Percentiles rank a stretch among this genome's conserved stretches.
phyloP scores from a whole-genome alignment of 2,329 filamentous ascomycete genomes.

The Sclerotinia nivalis region DNA sequence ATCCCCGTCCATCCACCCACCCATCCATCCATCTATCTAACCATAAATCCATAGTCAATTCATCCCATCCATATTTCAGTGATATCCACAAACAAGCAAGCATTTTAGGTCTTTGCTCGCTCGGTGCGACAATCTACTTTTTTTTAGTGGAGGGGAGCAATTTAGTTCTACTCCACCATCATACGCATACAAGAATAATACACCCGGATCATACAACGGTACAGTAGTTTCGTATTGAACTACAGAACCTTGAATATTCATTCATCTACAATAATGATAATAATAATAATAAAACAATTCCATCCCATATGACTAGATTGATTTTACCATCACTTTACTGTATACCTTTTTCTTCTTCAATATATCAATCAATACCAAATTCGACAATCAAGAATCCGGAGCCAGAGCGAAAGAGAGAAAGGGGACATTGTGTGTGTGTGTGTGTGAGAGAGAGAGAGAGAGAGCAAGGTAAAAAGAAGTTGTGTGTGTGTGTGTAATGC shows the following conservation, averaged over 20 bases:
- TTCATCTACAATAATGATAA: not conserved
- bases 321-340: not conserved
- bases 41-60: not conserved
- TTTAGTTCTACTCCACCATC: constrained; percentile 19
- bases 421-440: no score
- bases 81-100: constrained; percentile 18
- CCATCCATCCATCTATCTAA: not conserved
- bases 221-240: not conserved
- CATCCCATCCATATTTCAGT: not conserved
- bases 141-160: constrained; percentile 14
- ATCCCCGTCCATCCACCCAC: not conserved
- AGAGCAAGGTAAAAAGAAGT: not conserved
- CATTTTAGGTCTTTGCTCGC: constrained; percentile 12
- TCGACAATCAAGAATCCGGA: not conserved
- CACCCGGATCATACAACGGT: constrained; percentile 6
- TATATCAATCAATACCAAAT: not conserved
- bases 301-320: not conserved
- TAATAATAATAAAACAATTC: not conserved
- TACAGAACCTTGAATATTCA: constrained; percentile 9
- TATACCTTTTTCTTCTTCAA: not conserved
- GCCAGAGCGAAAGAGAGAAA: not conserved
- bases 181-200: constrained; percentile 9
- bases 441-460: not conserved
- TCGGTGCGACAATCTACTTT: constrained; percentile 11
- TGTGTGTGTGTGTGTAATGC: no score